Percentiles rank a stretch among this genome's conserved stretches.
These are phyloP conservation scores for Boletus rex-veris DNA, from an alignment of 768 basidiomycete species.

Conservation along the genomic window DNA sequence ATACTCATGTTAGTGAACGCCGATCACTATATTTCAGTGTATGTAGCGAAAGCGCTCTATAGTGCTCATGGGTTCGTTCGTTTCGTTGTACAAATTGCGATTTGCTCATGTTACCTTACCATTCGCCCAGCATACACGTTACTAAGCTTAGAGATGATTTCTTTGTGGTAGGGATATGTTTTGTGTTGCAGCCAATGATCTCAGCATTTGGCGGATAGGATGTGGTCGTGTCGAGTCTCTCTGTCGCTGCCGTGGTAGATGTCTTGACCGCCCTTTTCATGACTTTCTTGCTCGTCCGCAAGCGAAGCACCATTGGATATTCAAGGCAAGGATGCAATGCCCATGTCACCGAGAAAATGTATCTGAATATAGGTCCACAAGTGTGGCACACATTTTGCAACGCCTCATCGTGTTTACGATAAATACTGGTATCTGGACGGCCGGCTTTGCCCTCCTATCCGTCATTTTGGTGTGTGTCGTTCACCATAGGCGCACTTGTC, in stretches of 20 bases:
- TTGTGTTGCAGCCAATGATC: background rate
- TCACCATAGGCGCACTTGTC: too few relatives aligned
- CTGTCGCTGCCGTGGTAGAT: constrained; percentile 3
- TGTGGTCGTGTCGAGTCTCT: background rate
- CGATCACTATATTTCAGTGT: constrained; percentile 1
- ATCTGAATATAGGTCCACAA: background rate
- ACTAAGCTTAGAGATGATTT: background rate
- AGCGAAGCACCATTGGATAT: background rate
- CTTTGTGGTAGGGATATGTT: background rate
- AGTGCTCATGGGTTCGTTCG: constrained; percentile 6
- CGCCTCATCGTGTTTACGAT: constrained; percentile 14
- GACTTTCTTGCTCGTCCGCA: constrained; percentile 5
- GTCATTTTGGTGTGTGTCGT: constrained; percentile 9
- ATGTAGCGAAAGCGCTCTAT: background rate
- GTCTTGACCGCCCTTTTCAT: constrained; percentile 10
- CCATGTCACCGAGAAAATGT: too few relatives aligned
- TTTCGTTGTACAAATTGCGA: background rate
- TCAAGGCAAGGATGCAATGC: background rate
- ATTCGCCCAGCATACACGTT: too few relatives aligned
- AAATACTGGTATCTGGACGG: constrained; percentile 43
- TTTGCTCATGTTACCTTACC: too few relatives aligned
- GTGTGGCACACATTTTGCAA: constrained; percentile 4
- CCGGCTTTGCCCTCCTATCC: constrained; percentile 33
- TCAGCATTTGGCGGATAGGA: background rate
- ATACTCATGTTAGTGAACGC: background rate